Evolutionary conservation across 345 rosid species (phyloP).

Genomic region (Lepidium sativum): DNA sequence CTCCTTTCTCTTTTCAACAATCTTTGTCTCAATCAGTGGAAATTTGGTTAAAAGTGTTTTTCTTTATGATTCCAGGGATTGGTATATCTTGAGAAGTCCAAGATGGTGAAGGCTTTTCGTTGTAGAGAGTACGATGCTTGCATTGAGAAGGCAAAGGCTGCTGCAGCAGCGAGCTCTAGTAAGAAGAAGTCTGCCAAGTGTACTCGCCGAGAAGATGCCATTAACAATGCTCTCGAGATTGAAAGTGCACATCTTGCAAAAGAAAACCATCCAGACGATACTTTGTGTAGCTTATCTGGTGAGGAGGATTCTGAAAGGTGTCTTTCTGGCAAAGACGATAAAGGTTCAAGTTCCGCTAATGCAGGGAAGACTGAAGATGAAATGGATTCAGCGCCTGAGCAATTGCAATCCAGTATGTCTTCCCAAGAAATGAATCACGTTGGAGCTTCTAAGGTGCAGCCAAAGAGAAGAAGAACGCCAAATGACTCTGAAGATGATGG

Average conservation of each 20-base stretch:
- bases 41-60: background rate
- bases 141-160: conserved; percentile 79
- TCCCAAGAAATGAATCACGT: conserved; percentile 49
- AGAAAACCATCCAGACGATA: conserved; percentile 34
- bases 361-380: conserved; percentile 33
- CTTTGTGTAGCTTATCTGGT: conserved; percentile 30
- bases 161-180: conserved; percentile 47
- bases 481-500: conserved; percentile 99
- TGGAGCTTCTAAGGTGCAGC: conserved; percentile 40
- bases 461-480: conserved; percentile 83
- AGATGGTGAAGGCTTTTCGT: conserved; percentile 92
- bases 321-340: conserved; percentile 43
- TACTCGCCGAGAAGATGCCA: conserved; percentile 94
- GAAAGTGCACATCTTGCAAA: conserved; percentile 64
- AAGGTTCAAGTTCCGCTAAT: conserved; percentile 31
- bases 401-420: conserved; percentile 60
- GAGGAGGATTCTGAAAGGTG: conserved; percentile 46
- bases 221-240: conserved; percentile 83
- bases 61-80: conserved; percentile 52
- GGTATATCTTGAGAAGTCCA: conserved; percentile 96
- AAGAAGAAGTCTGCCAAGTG: conserved; percentile 62
- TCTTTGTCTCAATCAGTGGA: background rate
- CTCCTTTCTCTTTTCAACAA: background rate
- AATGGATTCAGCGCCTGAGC: conserved; percentile 48
- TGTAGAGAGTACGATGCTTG: conserved; percentile 87